These are phyloP conservation scores for Apostasia shenzhenica DNA, from an alignment of 106 monocot species.

Conservation along the genomic window DNA sequence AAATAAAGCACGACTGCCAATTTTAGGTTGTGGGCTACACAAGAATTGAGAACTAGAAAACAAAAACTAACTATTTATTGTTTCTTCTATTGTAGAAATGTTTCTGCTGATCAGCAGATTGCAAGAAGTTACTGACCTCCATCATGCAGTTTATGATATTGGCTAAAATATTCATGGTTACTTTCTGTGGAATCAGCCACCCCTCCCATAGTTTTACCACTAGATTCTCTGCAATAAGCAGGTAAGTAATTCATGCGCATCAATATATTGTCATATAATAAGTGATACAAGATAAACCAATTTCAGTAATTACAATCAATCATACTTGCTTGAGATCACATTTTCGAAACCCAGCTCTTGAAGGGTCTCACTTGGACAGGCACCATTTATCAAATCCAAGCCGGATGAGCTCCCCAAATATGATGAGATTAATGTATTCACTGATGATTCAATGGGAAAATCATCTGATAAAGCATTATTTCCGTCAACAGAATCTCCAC, in stretches of 20 bases:
- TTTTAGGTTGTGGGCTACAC: too few relatives aligned
- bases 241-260: background rate
- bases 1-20: background rate
- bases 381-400: conserved; percentile 10
- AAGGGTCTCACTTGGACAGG: background rate
- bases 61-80: background rate
- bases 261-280: background rate
- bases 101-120: background rate
- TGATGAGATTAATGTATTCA: conserved; percentile 8
- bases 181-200: conserved; percentile 11
- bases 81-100: background rate
- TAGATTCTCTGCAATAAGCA: conserved; percentile 29
- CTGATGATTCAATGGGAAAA: conserved; percentile 2
- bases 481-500: conserved; percentile 16
- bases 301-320: background rate
- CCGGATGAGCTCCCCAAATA: conserved; percentile 9
- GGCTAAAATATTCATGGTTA: conserved; percentile 4
- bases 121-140: conserved; percentile 25
- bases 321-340: conserved; percentile 21
- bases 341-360: conserved; percentile 4
- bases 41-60: too few relatives aligned
- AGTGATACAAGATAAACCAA: background rate
- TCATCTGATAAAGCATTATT: background rate
- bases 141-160: conserved; percentile 10
- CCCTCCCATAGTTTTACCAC: conserved; percentile 3